These are phyloP conservation scores for Fusarium verticillioides DNA, from an alignment of 2,329 filamentous ascomycete species.

Conservation along the genomic window DNA sequence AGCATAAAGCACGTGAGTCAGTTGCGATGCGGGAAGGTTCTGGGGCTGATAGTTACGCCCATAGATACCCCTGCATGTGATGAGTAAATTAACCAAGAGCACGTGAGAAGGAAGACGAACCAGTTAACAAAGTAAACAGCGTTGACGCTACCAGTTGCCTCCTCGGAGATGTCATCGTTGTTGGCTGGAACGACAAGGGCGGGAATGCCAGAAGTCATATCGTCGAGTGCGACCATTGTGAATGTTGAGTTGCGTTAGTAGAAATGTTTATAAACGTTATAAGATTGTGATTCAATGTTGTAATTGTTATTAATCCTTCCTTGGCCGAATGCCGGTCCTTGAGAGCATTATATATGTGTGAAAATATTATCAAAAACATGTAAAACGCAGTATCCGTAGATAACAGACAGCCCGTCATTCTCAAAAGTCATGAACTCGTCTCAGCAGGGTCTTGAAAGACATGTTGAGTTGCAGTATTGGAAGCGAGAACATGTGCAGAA, in stretches of 20 bases:
- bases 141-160: constrained; percentile 8
- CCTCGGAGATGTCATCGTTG: neutral
- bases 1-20: constrained; percentile 81
- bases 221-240: constrained; percentile 20
- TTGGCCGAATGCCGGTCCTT: neutral
- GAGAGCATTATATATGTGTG: neutral
- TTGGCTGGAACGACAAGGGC: constrained; percentile 14
- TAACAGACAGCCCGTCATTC: neutral
- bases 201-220: constrained; percentile 11
- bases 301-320: no score
- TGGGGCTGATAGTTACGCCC: constrained; percentile 77
- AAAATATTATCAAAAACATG: fast-evolving
- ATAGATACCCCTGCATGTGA: constrained; percentile 71
- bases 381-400: no score
- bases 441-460: constrained; percentile 9
- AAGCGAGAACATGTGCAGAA: constrained; percentile 1
- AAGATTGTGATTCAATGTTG: neutral
- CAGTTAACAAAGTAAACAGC: constrained; percentile 35
- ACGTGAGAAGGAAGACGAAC: neutral
- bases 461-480: neutral
- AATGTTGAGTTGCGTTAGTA: neutral
- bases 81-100: neutral
- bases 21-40: constrained; percentile 72
- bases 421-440: neutral
- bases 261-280: neutral